phyloP scores from a whole-genome alignment of 2,329 filamentous ascomycete genomes.

The Phyllosticta ampelicida region DNA sequence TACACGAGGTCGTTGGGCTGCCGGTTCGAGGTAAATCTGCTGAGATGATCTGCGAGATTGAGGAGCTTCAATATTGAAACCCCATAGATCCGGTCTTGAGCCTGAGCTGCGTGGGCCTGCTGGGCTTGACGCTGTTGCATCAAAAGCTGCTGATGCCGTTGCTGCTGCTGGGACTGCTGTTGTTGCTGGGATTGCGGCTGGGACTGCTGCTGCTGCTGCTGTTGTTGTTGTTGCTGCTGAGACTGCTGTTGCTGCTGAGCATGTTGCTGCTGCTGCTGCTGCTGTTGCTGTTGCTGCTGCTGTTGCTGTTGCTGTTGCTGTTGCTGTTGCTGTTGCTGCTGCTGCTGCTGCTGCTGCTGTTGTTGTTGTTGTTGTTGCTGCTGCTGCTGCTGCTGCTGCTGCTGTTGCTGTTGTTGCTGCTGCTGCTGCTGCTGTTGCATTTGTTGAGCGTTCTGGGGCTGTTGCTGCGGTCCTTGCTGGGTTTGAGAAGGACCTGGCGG shows the following conservation, averaged over 20 bases:
- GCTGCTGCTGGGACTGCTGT: constrained; percentile 24
- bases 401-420: constrained; percentile 15
- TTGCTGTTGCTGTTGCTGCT: constrained; percentile 23
- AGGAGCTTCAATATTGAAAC: constrained; percentile 43
- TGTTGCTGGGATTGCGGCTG: constrained; percentile 13
- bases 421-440: constrained; percentile 33
- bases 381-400: constrained; percentile 11
- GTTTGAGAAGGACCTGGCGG: constrained; percentile 6
- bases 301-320: constrained; percentile 16
- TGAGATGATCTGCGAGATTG: constrained; percentile 46
- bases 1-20: constrained; percentile 56
- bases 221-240: constrained; percentile 21
- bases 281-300: constrained; percentile 16
- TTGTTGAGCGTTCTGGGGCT: constrained; percentile 26
- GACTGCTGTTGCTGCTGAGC: constrained; percentile 13
- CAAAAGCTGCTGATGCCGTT: constrained; percentile 16
- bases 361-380: constrained; percentile 16
- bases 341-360: constrained; percentile 25
- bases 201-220: constrained; percentile 17
- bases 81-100: constrained; percentile 24
- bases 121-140: constrained; percentile 17
- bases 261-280: constrained; percentile 16
- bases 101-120: constrained; percentile 17
- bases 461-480: constrained; percentile 14
- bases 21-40: constrained; percentile 39